Percentiles rank a stretch among this genome's conserved stretches.
Conservation (phyloP, 768 basidiomycete genomes). For the Russula ochroleuca region DNA sequence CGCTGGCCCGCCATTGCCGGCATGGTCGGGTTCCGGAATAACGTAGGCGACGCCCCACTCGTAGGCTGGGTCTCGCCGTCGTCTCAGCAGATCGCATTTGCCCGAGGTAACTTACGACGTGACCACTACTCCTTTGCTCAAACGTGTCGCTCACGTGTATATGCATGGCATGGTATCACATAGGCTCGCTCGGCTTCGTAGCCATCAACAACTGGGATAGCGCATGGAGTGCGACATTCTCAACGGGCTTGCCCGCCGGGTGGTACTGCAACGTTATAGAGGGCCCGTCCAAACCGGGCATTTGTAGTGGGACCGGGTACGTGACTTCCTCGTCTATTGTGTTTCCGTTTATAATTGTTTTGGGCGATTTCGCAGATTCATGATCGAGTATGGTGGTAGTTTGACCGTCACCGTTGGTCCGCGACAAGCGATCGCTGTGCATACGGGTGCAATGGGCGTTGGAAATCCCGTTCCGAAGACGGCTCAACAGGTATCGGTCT, state of each 20-base stretch:
- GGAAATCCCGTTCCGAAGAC: neutral
- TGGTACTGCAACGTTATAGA: constrained; percentile 62
- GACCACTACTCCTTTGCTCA: neutral
- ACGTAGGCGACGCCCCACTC: constrained; percentile 48
- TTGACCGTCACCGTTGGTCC: constrained; percentile 30
- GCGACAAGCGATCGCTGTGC: constrained; percentile 31
- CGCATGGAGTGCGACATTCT: constrained; percentile 52
- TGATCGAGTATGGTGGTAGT: constrained; percentile 15
- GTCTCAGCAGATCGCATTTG: constrained; percentile 61
- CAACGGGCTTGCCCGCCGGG: constrained; percentile 53
- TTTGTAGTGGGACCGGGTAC: constrained; percentile 51
- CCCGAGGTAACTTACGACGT: constrained; percentile 46
- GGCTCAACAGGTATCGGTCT: constrained; percentile 11
- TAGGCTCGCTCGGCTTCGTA: constrained; percentile 55
- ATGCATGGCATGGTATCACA: constrained; percentile 25
- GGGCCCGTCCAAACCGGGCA: constrained; percentile 40
- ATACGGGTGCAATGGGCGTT: constrained; percentile 24
- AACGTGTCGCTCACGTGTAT: neutral
- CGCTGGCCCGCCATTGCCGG: constrained; percentile 54
- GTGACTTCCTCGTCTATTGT: neutral
- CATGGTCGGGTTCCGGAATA: constrained; percentile 59
- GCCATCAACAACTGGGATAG: constrained; percentile 63
- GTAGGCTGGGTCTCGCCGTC: constrained; percentile 57
- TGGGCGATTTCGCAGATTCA: constrained; percentile 22
- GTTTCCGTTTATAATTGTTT: neutral